phyloP scores from a whole-genome alignment of 2,329 filamentous ascomycete species.

The Fusarium sp. region DNA sequence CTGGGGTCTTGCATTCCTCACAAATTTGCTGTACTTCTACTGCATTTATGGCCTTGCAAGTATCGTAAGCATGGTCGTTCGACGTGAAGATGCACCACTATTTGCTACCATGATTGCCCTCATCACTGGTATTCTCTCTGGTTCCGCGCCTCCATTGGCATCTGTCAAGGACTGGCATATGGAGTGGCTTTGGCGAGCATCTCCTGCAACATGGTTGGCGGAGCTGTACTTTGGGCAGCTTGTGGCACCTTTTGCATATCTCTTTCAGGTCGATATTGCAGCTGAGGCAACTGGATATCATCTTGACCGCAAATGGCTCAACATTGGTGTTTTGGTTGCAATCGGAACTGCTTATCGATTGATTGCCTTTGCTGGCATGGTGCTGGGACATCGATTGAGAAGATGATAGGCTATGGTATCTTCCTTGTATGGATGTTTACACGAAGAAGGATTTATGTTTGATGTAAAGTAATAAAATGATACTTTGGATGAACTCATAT shows the following conservation, averaged over 20 bases:
- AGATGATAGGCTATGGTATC: conserved; percentile 9
- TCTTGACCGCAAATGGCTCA: conserved; percentile 55
- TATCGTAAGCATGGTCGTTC: conserved; percentile 62
- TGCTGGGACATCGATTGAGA: conserved; percentile 34
- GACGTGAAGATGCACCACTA: conserved; percentile 65
- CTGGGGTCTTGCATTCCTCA: conserved; percentile 59
- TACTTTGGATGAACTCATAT: not conserved
- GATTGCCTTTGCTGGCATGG: conserved; percentile 49
- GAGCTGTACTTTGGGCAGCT: conserved; percentile 66
- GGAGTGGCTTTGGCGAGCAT: conserved; percentile 64
- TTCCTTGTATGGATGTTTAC: not conserved
- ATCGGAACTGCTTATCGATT: conserved; percentile 58
- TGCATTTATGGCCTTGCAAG: conserved; percentile 66
- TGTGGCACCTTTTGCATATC: conserved; percentile 57
- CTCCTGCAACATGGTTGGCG: conserved; percentile 64
- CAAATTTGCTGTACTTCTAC: conserved; percentile 66
- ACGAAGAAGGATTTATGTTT: not conserved
- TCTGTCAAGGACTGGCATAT: conserved; percentile 62
- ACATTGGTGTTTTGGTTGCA: conserved; percentile 54
- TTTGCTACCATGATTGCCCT: conserved; percentile 64
- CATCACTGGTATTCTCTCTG: conserved; percentile 64
- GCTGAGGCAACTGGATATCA: conserved; percentile 55
- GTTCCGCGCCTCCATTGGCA: conserved; percentile 60
- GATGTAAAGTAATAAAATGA: not conserved
- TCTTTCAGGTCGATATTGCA: conserved; percentile 62